Base-by-base conservation (phyloP, 2,329 filamentous ascomycete species). In the Xylaria arbuscula region DNA sequence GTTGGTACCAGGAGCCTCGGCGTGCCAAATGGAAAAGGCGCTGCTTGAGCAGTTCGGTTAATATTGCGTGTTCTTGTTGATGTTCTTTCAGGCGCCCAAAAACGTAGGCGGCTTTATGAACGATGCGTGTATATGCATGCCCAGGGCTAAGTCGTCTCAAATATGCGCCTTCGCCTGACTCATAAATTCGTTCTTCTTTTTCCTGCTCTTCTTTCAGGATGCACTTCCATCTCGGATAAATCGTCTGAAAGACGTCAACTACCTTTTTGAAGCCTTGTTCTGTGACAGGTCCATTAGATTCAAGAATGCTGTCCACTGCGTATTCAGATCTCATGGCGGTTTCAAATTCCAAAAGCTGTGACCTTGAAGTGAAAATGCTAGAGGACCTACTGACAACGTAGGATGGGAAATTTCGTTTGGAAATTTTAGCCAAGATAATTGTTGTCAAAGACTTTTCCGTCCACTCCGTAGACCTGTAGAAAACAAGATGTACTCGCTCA, bases 381-480 rank as follows among this genome's bases (percentile, higher is more conserved):
- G 91, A 88, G 0, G 94, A 97, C 40, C 96, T 89, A 68, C 92
- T 97, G 5, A 98, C 94, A 24, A 98, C 88, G 76, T 97, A 99
- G 2, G 91, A 85, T 0, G 95, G 94, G 72, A 98, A 99, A 77
- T 94, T 96, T 42, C 93, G 87, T 51, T 90, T 88, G 1, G 94
- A 93, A 66, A 97, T 97, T 71, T 95, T 94, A 8, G 96, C 93
- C 5, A 99, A 86, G 53, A 99, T 97, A 62, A 98, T 95, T 0
- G 94, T 95, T 1, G 93, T 98, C 15, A 99, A 83, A 1, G 95
- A 98, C 79, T 97, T 98, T 75, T 98, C 95, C 0, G 94, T 97
- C 96, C 96, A 99, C 78, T 97, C 93, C 0, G 93, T 97, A 10
- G 94, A 98, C 67, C 95, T 88, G 79, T 98, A 98, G 79, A 98